Base-by-base conservation (phyloP, 1,139 yeast species). In the Kodamaea sp. region DNA sequence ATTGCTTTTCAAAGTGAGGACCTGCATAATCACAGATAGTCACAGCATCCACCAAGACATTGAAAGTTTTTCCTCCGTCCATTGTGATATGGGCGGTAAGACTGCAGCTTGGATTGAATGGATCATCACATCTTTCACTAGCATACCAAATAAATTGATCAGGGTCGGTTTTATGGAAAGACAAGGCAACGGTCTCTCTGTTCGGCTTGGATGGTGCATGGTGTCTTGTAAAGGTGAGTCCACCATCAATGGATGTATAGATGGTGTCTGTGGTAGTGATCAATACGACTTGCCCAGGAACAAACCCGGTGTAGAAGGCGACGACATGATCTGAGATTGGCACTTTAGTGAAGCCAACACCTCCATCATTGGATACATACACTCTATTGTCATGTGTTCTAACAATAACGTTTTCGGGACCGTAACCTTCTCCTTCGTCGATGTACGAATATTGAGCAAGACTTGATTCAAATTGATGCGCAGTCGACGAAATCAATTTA, bases 321-420 rank as follows among this genome's bases (percentile, higher is more conserved):
- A 70, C 44, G 27, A 87, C 69, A 15, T 72, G 66, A 14, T 74
- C 81, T 24, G 63, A 61, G 4, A 74, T 53, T 2, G 65, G 73
- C 15, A 76, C 67, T 41, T 64, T 63, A 11, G 66, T 65, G 63
- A 90, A 83, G 1, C 60, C 58, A 3, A 65, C 54, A 14, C 97
- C 97, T 29, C 94, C 95, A 59, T 89, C 81, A 50, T 80, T 84
- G 1, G 96, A 85, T 10, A 87, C 71, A 47, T 62, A 82, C 2
- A 80, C 69, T 7, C 66, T 61, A 24, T 76, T 70, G 22, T 66
- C 61, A 16, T 61, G 57, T 0, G 92, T 83, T 34, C 74, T 69
- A 10, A 85, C 60, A 14, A 92, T 50, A n/a, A 92, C 59, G 8
- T 95, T 84, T 53, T 90, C 96, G 39, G 83, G 88, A 31, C 57